A percentile compares a stretch with the other conserved stretches of the same genome.
These are phyloP conservation scores for Aphanomyces cochlioides DNA, from an alignment of 352 stramenopile species.

Conservation along the genomic window DNA sequence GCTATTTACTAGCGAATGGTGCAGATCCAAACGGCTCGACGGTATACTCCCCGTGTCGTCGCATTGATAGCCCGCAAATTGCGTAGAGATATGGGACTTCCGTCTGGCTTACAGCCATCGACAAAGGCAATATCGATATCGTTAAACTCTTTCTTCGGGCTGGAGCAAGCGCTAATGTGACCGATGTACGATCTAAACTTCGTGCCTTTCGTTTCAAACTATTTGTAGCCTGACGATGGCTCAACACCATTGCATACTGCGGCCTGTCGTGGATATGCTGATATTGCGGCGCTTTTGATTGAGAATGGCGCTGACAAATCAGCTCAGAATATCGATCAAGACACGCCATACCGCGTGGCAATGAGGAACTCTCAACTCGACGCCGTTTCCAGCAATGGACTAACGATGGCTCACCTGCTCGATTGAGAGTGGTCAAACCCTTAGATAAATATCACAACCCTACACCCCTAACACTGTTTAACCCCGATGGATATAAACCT, in stretches of 20 bases:
- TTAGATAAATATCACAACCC: too few relatives aligned
- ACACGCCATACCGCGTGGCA: conserved; percentile 18
- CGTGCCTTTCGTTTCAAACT: background rate
- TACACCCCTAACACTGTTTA: too few relatives aligned
- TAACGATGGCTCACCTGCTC: background rate
- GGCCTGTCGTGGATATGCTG: background rate
- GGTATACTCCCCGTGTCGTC: background rate
- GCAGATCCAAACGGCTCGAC: background rate
- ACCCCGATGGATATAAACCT: too few relatives aligned
- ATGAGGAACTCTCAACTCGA: conserved; percentile 2
- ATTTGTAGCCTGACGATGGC: conserved; percentile 7
- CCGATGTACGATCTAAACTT: background rate
- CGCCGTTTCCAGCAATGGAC: background rate
- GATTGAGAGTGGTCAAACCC: too few relatives aligned
- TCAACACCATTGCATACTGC: conserved; percentile 14
- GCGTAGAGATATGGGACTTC: conserved; percentile 13
- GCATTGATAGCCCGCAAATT: too few relatives aligned
- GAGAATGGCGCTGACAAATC: conserved; percentile 23
- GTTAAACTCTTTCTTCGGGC: conserved; percentile 19
- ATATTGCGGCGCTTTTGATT: conserved; percentile 3
- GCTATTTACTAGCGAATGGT: conserved; percentile 18
- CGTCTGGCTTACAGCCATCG: conserved; percentile 14
- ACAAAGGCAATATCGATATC: conserved; percentile 23
- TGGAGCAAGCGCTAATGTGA: conserved; percentile 5
- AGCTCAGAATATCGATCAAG: background rate